Evolutionary conservation across 169 alveolate species (phyloP).

Genomic region (Eimeria falciformis): DNA sequence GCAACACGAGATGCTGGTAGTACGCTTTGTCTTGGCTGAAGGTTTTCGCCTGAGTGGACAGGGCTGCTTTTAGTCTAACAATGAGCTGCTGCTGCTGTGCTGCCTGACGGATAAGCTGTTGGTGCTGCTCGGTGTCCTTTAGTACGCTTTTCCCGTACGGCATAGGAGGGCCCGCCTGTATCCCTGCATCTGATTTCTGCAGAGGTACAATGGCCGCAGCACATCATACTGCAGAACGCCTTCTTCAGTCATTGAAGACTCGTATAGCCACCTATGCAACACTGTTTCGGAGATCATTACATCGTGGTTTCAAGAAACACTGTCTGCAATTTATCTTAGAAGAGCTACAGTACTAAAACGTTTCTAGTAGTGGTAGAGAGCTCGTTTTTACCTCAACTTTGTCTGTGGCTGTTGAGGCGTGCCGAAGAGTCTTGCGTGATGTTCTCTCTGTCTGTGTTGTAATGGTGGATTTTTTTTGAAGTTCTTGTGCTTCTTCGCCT

Average conservation of each 20-base stretch:
- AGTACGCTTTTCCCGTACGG: not conserved
- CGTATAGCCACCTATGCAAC: too few species aligned
- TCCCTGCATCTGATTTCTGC: not conserved
- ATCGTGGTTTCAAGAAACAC: too few species aligned
- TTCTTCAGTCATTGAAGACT: too few species aligned
- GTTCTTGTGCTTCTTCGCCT: not conserved
- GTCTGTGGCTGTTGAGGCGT: not conserved
- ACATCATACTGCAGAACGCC: too few species aligned
- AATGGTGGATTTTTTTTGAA: not conserved
- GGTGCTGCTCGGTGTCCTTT: not conserved
- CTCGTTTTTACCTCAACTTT: not conserved
- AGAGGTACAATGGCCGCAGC: too few species aligned
- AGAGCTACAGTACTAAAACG: too few species aligned
- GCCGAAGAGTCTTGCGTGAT: not conserved
- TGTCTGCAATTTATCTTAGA: too few species aligned
- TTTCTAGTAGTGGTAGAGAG: too few species aligned
- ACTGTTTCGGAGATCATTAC: too few species aligned
- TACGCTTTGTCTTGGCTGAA: not conserved
- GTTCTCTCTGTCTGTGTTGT: not conserved
- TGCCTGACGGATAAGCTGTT: not conserved
- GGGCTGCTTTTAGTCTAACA: not conserved
- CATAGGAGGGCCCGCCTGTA: slow-evolving; percentile 15
- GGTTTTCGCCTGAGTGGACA: slow-evolving; percentile 6
- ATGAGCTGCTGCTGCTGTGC: slow-evolving; percentile 28
- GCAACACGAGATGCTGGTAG: slow-evolving; percentile 1